Evolutionary conservation across 768 basidiomycete genomes (phyloP).

Genomic region (Suillus fuscotomentosus): DNA sequence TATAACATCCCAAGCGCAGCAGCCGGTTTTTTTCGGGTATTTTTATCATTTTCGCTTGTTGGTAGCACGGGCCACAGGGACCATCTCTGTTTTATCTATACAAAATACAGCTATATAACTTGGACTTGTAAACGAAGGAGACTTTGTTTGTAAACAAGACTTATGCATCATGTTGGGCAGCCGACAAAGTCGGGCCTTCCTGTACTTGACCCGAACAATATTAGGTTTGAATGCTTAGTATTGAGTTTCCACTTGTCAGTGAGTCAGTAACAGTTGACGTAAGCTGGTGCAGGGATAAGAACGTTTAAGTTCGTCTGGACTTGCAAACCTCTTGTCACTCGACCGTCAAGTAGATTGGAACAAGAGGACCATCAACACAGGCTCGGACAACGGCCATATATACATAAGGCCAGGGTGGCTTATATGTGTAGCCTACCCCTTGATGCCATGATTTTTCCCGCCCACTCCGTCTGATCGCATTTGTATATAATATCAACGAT

Average conservation of each 20-base stretch:
- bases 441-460: too few species aligned
- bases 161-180: too few species aligned
- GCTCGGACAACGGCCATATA: not conserved
- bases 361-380: not conserved
- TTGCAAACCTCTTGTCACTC: not conserved
- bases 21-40: not conserved
- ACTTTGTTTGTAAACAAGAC: not conserved
- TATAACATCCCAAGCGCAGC: not conserved
- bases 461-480: too few species aligned
- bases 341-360: not conserved
- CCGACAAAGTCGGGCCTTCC: too few species aligned
- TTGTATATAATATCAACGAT: too few species aligned
- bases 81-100: not conserved
- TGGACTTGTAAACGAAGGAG: not conserved
- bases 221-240: not conserved
- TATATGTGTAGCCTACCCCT: too few species aligned
- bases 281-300: not conserved
- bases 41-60: slow-evolving; percentile 1
- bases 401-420: too few species aligned
- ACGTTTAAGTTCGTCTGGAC: not conserved
- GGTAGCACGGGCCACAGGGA: not conserved
- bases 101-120: not conserved
- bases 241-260: not conserved
- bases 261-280: not conserved
- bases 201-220: not conserved